Evolutionary conservation across 306 rosid species (phyloP).

Genomic region (Casuarina equisetifolia): DNA sequence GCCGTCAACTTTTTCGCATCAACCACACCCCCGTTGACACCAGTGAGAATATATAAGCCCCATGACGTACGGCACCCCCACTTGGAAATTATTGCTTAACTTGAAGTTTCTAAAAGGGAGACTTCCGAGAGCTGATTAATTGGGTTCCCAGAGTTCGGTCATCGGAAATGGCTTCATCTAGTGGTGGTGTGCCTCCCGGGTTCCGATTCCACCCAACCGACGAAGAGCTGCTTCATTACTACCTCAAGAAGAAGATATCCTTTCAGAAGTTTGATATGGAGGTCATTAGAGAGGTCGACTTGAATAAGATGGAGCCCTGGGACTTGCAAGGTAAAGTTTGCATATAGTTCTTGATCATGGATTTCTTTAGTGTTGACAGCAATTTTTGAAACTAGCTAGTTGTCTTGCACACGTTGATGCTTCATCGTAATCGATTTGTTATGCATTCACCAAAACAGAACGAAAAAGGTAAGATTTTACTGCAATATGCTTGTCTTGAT

Average conservation of each 20-base stretch:
- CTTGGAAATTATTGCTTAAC: slow-evolving; percentile 25
- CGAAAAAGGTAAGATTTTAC: too few species aligned
- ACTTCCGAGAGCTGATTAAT: background rate
- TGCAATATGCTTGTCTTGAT: background rate
- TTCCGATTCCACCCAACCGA: slow-evolving; percentile 95
- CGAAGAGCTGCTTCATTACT: slow-evolving; percentile 86
- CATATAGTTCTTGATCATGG: too few species aligned
- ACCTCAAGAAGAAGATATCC: slow-evolving; percentile 84
- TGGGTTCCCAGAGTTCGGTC: too few species aligned
- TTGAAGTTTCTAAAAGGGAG: background rate
- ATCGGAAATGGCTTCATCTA: slow-evolving; percentile 60
- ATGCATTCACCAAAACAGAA: too few species aligned
- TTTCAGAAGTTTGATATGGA: slow-evolving; percentile 95
- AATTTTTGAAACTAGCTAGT: too few species aligned
- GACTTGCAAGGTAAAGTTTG: slow-evolving; percentile 76
- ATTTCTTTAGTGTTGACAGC: too few species aligned
- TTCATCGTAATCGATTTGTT: too few species aligned
- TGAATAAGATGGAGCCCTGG: slow-evolving; percentile 99
- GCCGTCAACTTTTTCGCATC: slow-evolving; percentile 74
- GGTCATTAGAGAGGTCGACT: slow-evolving; percentile 89
- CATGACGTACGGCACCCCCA: slow-evolving; percentile 31
- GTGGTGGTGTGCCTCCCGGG: slow-evolving; percentile 94
- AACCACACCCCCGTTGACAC: slow-evolving; percentile 53
- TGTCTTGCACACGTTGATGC: too few species aligned
- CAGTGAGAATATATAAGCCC: slow-evolving; percentile 38